Percentiles rank a stretch among this genome's conserved stretches.
Evolutionary conservation across 305 asterid species (phyloP).

Genomic region (Vinca major): DNA sequence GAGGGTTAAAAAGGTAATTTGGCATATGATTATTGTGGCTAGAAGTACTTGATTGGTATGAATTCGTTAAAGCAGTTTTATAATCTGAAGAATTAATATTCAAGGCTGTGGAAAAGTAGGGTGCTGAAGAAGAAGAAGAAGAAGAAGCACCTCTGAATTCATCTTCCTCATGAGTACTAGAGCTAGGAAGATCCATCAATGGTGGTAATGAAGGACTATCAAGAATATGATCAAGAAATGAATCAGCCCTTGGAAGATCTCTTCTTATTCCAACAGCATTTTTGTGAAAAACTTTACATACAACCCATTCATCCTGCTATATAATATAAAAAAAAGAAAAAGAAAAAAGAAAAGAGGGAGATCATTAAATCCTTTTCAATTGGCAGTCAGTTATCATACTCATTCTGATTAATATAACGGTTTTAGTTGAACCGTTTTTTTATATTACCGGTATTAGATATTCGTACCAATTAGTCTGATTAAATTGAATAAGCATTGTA

Average conservation of each 20-base stretch:
- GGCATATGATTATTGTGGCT: conserved; percentile 1
- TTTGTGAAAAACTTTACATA: conserved; percentile 57
- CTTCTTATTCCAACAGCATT: conserved; percentile 25
- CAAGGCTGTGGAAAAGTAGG: conserved; percentile 13
- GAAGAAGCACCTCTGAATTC: conserved; percentile 13
- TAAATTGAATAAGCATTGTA: too few species aligned
- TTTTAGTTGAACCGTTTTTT: background rate
- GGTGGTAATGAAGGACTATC: conserved; percentile 46
- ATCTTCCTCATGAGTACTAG: conserved; percentile 13
- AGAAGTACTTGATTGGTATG: conserved; percentile 13
- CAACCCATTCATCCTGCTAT: conserved; percentile 70
- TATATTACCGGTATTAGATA: too few species aligned
- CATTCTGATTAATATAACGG: background rate
- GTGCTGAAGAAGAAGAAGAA: conserved; percentile 6
- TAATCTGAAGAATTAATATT: conserved; percentile 6
- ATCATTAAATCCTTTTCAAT: background rate
- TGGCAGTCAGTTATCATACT: background rate
- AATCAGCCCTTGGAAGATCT: conserved; percentile 33
- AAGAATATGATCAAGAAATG: conserved; percentile 48
- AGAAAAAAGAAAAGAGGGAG: too few species aligned
- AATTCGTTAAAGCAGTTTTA: background rate
- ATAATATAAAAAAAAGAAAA: background rate
- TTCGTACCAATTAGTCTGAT: too few species aligned
- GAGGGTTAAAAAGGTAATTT: conserved; percentile 24
- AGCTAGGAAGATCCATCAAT: conserved; percentile 29